Base-by-base conservation (phyloP, 352 stramenopile species). In the Globisporangium cederbergense region DNA sequence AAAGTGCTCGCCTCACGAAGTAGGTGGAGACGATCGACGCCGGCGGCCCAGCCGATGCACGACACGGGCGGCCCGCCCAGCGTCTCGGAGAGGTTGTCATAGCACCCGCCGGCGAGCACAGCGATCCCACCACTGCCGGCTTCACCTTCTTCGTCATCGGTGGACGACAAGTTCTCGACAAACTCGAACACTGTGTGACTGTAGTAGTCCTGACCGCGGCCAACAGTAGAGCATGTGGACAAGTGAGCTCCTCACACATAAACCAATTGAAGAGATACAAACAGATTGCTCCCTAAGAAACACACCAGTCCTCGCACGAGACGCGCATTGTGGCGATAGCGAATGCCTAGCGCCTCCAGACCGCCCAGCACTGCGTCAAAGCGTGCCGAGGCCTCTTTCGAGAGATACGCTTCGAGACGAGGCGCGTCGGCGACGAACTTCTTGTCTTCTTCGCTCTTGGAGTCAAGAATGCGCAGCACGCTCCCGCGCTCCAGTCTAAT, bases 151-250 rank as follows among this genome's bases (percentile, higher is more conserved):
- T 42, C 49, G 10, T 70, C 50, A 0, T 32, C 43, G 28, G 36
- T 34, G 13, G 53, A 57, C 46, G 34, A 58, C 46, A 65, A 47
- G 25, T 67, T 74, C 67, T 96, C 88, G 14, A 96, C 73, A 72
- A 96, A 95, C 66, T 96, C 88, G 56, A 96, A 96, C 3, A 96
- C 86, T 1, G 88, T 96, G 68, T 95, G 78, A 64, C 86, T 95
- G 70, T 96, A 96, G 71, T 96, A 96, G 63, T 96, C 88, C 88
- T 96, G 25, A 28, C 22, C 25, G 25, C 25, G 25, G 25, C 25
- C 25, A 28, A 2, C 25, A 28, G 25, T 1, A 28, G 25, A 22
- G 34, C 16, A 56, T 30, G 40, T 34, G 9, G 36, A 40, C 34
- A 40, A 54, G 7, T 40, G 10, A 58, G 52, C 52, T 42, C 28